Evolutionary conservation across 768 basidiomycete genomes (phyloP).

Genomic region (Floccularia luteovirens): DNA sequence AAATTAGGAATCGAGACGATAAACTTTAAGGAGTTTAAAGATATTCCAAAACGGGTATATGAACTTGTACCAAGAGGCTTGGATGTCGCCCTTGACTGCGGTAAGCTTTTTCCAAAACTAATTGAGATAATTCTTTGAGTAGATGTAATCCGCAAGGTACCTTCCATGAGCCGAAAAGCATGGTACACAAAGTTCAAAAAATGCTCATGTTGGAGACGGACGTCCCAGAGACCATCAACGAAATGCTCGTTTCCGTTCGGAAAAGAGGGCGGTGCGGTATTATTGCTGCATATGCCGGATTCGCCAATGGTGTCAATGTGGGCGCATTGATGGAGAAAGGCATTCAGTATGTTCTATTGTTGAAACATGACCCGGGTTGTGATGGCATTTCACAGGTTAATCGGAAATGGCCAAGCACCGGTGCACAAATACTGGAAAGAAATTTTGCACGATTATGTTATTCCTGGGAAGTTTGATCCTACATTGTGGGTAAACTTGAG

Average conservation of each 20-base stretch:
- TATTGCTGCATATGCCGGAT: conserved; percentile 64
- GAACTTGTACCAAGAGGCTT: conserved; percentile 60
- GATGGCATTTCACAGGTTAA: conserved; percentile 29
- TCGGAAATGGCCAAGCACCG: conserved; percentile 72
- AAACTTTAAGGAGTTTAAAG: conserved; percentile 44
- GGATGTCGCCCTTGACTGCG: conserved; percentile 55
- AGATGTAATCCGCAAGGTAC: conserved; percentile 24
- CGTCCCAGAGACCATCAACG: conserved; percentile 51
- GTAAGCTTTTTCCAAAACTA: conserved; percentile 5
- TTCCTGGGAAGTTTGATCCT: conserved; percentile 58
- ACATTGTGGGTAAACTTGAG: conserved; percentile 43
- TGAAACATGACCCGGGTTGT: background rate
- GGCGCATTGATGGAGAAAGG: conserved; percentile 79
- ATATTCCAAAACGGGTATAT: conserved; percentile 45
- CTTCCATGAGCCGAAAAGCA: conserved; percentile 65
- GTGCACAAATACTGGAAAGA: conserved; percentile 72
- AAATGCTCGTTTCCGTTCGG: conserved; percentile 36
- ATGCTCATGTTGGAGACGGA: conserved; percentile 71
- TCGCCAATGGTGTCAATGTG: conserved; percentile 61
- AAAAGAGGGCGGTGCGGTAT: conserved; percentile 58
- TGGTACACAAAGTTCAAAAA: conserved; percentile 63
- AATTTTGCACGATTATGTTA: conserved; percentile 56
- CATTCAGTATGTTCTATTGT: conserved; percentile 24
- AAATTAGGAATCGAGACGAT: conserved; percentile 45
- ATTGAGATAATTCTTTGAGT: background rate